Conservation (phyloP, 208 protist genomes). For the Wallacemonas collosoma region DNA sequence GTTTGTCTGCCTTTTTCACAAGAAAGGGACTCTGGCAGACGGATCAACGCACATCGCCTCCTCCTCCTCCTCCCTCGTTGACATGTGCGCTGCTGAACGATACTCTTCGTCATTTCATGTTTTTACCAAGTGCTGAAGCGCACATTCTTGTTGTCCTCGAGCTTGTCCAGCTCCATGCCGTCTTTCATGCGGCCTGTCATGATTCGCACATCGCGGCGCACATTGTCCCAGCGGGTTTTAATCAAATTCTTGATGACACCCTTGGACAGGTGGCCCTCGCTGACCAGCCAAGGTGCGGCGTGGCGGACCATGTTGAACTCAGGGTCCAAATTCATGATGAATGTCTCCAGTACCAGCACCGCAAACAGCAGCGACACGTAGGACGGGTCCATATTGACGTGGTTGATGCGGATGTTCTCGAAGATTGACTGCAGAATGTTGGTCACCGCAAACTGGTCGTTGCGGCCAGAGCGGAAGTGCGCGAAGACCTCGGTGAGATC, state of each 20-base stretch:
- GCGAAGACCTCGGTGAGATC: conserved; percentile 67
- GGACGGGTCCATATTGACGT: conserved; percentile 88
- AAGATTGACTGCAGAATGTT: conserved; percentile 89
- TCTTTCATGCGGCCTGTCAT: conserved; percentile 68
- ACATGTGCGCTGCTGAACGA: no score
- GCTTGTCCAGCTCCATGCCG: conserved; percentile 38
- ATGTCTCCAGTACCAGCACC: conserved; percentile 89
- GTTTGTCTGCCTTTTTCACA: no score
- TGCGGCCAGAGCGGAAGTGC: conserved; percentile 68
- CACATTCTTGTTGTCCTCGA: conserved; percentile 44
- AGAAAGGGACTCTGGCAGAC: no score
- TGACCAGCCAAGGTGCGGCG: conserved; percentile 85
- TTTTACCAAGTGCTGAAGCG: conserved; percentile 40
- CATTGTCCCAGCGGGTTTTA: conserved; percentile 57
- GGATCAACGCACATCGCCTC: no score
- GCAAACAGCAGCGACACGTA: conserved; percentile 91
- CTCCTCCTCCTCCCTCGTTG: no score
- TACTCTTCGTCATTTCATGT: not conserved
- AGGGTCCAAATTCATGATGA: conserved; percentile 92
- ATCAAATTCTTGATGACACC: conserved; percentile 83
- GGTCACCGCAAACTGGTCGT: conserved; percentile 72
- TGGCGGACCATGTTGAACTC: conserved; percentile 92
- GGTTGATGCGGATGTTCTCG: conserved; percentile 74
- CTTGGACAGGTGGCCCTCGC: conserved; percentile 83
- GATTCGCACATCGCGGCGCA: conserved; percentile 61